Base-by-base conservation (phyloP, 306 rosid species). In the Oxytropis ochrocephala region DNA sequence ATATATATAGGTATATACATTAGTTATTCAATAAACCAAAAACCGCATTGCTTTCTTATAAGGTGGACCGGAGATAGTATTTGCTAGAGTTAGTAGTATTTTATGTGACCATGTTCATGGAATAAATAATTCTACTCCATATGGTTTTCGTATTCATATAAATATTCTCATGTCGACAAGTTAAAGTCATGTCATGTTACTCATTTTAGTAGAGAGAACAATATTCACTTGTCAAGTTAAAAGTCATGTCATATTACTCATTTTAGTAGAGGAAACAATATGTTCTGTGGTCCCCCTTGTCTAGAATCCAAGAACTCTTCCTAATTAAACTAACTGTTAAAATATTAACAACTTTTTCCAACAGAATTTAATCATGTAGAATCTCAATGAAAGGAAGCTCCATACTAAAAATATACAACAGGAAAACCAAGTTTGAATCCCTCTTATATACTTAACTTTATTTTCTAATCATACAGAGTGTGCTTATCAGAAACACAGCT, bases 331-430 rank as follows among this genome's bases (percentile, higher is more conserved):
- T 36, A 48, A 46, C 56, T 36, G 52, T 16, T 48, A 44, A 70
- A 67, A 67, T 50, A 64, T 49, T 59, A 35, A 19, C 71, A 71
- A 60, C 78, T 64, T 79, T 75, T 53, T 72, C 59, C 73, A 72
- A 57, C 78, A 59, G 55, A 75, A 78, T 70, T 72, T 62, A 80
- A 78, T 79, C 35, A 78, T 24, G 60, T 39, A 69, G 83, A 85
- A 85, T 81, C 88, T 81, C 43, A 71, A 33, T 38, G 46, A 52
- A 63, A 76, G 69, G 71, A 74, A 75, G 61, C 83, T 61, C 61
- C 39, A 44, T 42, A 63, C 14, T 54, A 38, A 75, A 74, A 69
- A 14, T 69, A 65, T 29, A 7, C 8, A 38, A 52, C 70, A 11
- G 41, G 62, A 10, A 61, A 76, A 18, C 16, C 52, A 62, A 52